Evolutionary conservation across 2,329 filamentous ascomycete species (phyloP).

Genomic region (Paecilomyces fulvus): DNA sequence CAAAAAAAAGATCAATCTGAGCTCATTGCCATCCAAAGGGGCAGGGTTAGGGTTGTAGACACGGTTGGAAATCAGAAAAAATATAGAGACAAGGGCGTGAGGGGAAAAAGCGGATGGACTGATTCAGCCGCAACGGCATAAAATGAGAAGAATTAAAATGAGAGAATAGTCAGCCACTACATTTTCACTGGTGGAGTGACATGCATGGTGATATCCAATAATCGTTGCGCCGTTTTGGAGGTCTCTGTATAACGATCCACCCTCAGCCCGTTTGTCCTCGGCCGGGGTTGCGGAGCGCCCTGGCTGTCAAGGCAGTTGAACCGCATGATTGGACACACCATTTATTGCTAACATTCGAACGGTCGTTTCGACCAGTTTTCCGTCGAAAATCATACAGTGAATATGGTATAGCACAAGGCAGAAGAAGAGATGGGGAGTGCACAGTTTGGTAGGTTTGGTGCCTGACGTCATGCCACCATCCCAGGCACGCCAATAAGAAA

Average conservation of each 20-base stretch:
- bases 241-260: neutral
- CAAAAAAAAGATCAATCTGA: neutral
- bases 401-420: neutral
- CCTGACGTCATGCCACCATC: neutral
- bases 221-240: neutral
- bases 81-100: neutral
- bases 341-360: neutral
- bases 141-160: neutral
- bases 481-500: neutral
- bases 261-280: neutral
- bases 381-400: neutral
- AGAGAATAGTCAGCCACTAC: neutral
- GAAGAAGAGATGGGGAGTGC: neutral
- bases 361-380: neutral
- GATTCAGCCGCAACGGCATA: neutral
- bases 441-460: neutral
- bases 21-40: neutral
- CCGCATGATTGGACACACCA: neutral
- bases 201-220: neutral
- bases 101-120: neutral
- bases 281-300: neutral
- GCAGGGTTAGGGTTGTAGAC: neutral
- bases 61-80: neutral
- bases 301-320: neutral
- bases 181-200: neutral